Base-by-base conservation (phyloP, 192 early-diverging fungal genomes). In the Chytriomyces sp. region DNA sequence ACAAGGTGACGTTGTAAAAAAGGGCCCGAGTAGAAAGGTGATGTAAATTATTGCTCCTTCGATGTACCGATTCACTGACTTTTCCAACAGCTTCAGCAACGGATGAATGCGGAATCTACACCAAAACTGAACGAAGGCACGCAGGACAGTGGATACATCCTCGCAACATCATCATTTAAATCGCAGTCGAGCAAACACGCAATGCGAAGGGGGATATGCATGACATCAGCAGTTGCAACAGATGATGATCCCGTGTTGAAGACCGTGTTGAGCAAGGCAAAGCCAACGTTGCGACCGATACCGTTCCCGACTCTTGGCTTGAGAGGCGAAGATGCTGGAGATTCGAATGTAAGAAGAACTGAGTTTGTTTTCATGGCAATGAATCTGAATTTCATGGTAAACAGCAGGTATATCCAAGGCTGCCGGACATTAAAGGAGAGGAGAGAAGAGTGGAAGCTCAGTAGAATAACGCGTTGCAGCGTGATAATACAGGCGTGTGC, bases 1-100 rank as follows among this genome's bases (percentile, higher is more conserved):
- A 46, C 84, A 87, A 77, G 83, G 83, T 16, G 86, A 85, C 13
- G 69, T 68, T n/a, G 75, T 85, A 9, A 87, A 84, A 69, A 77
- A 81, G 35, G 78, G 86, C 24, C 49, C 81, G 6, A 28, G 16
- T 0, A 74, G 59, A 9, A 77, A 63, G 69, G 75, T 66, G 24
- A 70, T 11, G 7, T 16, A 68, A 47, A 43, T 13, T 23, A 20
- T 26, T 6, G 2, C 63, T 16, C 35, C 3, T 26, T 13, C 11
- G 18, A 1, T 64, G 3, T 26, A 20, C 23, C 63, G 13, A 28
- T 26, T 28, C 45, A 13, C 24, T 68, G 13, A 8, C 45, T 45
- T 18, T 23, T 45, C 10, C 43, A 9, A 45, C 46, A 23, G 18
- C 45, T 28, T 2, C 26, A 23, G 11, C 16, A 45, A 16, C 13